Percentiles rank a stretch among this genome's conserved stretches.
These are phyloP conservation scores for Fusarium lateritium DNA, from an alignment of 2,329 filamentous ascomycete genomes.

Conservation along the genomic window DNA sequence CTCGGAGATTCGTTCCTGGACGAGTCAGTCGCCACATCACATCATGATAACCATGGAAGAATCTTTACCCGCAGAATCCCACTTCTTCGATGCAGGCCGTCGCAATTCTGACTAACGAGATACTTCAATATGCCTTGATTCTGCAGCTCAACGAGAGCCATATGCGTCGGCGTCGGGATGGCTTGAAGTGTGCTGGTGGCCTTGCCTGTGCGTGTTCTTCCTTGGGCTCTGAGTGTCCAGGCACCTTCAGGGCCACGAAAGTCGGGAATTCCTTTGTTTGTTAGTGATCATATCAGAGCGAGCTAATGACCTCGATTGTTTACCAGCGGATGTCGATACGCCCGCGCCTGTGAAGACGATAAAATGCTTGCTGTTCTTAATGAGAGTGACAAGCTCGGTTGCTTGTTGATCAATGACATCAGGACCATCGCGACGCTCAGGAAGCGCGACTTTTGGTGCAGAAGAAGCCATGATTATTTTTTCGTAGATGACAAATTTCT, in stretches of 20 bases:
- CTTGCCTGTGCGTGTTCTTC: conserved; percentile 52
- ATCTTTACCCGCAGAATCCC: conserved; percentile 60
- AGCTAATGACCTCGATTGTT: neutral
- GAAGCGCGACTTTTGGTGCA: conserved; percentile 29
- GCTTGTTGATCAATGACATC: conserved; percentile 54
- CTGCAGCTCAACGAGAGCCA: conserved; percentile 63
- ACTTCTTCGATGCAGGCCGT: conserved; percentile 62
- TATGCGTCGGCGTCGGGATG: conserved; percentile 61
- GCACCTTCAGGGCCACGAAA: conserved; percentile 63
- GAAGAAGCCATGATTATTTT: conserved; percentile 25
- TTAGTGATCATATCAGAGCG: rapidly evolving
- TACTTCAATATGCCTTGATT: conserved; percentile 59
- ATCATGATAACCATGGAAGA: rapidly evolving
- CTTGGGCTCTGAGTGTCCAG: conserved; percentile 62
- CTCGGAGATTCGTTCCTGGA: conserved; percentile 60
- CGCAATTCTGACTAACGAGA: conserved; percentile 58
- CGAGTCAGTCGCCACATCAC: rapidly evolving
- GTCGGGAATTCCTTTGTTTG: conserved; percentile 59
- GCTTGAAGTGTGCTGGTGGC: conserved; percentile 59
- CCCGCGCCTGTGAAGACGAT: conserved; percentile 64
- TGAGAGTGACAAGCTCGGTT: conserved; percentile 53
- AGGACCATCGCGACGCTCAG: conserved; percentile 29
- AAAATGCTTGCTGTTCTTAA: conserved; percentile 61
- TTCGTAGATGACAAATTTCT: no score
- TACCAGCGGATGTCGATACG: conserved; percentile 62